Base-by-base conservation (phyloP, 768 basidiomycete species). In the Phylloporus rhodoxanthus region DNA sequence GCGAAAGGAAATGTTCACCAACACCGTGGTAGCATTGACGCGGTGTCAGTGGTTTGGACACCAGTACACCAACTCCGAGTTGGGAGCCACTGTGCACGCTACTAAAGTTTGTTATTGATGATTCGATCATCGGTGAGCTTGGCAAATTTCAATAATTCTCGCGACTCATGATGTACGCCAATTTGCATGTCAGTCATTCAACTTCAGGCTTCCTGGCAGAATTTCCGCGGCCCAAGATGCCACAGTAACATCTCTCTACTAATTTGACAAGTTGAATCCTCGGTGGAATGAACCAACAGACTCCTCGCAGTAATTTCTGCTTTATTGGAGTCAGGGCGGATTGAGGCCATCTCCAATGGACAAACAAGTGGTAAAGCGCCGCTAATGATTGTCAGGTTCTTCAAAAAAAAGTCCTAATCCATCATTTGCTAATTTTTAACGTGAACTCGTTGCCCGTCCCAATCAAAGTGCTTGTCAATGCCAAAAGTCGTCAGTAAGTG, bases 401-500 rank as follows among this genome's bases (percentile, higher is more conserved):
- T 29, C 3, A 32, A 32, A 32, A 15, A 30, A 11, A 8, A 36
- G 34, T 36, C n/a, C 34, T 14, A 5, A 17, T 8, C n/a, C 34
- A 36, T 9, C 15, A 17, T 37, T 20, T 37, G 36, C 36, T 19
- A 37, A 37, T 20, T 20, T 19, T 36, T 36, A 36, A 36, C 34
- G 34, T 17, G n/a, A 17, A 36, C 34, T 10, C 15, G 8, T 8
- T 2, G 30, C 30, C 30, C 30, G 10, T 11, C 30, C 10, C 30
- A 32, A 2, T 2, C 8, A 28, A 13, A 5, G 19, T 21, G 6
- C 20, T 20, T 37, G 33, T 49, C 49, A 61, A 40, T 5, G 19
- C 60, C 57, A 57, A 45, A 58, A 65, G 20, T 47, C 45, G 14
- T 44, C 47, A 3, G 33, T 8, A 10, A 62, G 44, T 11, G 58